Percentiles rank a stretch among this genome's conserved stretches.
Evolutionary conservation across 2,329 filamentous ascomycete genomes (phyloP).

Genomic region (Fusarium tupiense): DNA sequence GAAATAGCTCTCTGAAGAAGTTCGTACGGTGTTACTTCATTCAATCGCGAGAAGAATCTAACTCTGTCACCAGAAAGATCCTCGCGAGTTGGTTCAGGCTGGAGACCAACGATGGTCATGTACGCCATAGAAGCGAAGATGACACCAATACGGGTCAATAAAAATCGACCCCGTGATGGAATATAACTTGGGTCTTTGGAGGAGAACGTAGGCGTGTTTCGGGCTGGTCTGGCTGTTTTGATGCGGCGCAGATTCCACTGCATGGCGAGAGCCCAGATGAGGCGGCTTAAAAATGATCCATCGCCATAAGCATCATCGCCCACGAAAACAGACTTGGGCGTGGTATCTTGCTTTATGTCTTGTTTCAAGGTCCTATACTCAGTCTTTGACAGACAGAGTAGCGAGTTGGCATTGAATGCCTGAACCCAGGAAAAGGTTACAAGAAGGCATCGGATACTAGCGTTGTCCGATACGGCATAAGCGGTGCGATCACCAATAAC

Average conservation of each 20-base stretch:
- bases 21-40: background rate
- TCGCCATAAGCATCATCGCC: background rate
- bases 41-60: background rate
- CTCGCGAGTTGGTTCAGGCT: background rate
- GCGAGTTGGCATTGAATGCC: background rate
- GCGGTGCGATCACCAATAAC: background rate
- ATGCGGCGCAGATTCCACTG: background rate
- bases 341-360: background rate
- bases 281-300: background rate
- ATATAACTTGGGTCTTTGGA: background rate
- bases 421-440: background rate
- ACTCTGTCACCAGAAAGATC: background rate
- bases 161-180: background rate
- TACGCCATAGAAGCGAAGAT: background rate
- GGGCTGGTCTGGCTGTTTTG: background rate
- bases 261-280: background rate
- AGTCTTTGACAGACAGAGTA: background rate
- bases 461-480: background rate
- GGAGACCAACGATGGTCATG: background rate
- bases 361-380: background rate
- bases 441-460: background rate
- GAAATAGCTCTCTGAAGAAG: background rate
- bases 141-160: background rate
- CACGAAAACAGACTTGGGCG: background rate
- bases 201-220: background rate